Evolutionary conservation across 1,284 basidiomycete genomes (phyloP).

Genomic region (Leccinum fallax): DNA sequence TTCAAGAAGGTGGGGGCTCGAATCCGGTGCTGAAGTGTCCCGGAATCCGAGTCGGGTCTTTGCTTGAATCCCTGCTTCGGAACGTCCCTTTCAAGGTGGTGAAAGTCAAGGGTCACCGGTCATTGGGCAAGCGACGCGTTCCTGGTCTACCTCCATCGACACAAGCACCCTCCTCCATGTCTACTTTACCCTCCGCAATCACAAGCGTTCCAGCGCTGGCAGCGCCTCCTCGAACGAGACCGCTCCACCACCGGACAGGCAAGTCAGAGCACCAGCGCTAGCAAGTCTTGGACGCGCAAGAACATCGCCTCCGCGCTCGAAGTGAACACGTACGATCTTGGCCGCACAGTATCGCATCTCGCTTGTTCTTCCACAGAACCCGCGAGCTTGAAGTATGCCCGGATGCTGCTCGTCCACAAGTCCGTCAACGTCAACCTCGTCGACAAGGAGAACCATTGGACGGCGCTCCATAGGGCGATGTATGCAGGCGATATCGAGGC

Average conservation of each 20-base stretch:
- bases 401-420: slow-evolving; percentile 79
- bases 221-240: slow-evolving; percentile 69
- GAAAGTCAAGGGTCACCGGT: too few relatives aligned
- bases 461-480: slow-evolving; percentile 88
- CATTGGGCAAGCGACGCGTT: too few relatives aligned
- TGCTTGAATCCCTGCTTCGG: too few relatives aligned
- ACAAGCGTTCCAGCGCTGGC: slow-evolving; percentile 61
- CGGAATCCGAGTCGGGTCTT: too few relatives aligned
- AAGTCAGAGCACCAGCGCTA: slow-evolving; percentile 50
- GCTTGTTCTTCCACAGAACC: slow-evolving; percentile 64
- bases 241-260: slow-evolving; percentile 29
- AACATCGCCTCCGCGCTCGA: slow-evolving; percentile 49
- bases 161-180: slow-evolving; percentile 71
- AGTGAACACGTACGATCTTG: slow-evolving; percentile 77
- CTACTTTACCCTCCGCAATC: slow-evolving; percentile 73
- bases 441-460: slow-evolving; percentile 90
- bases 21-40: too few relatives aligned
- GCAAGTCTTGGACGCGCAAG: slow-evolving; percentile 67
- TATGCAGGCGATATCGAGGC: slow-evolving; percentile 85
- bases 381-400: slow-evolving; percentile 77
- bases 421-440: slow-evolving; percentile 79
- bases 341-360: slow-evolving; percentile 85
- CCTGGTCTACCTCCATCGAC: too few relatives aligned
- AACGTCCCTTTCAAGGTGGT: too few relatives aligned
- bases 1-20: too few relatives aligned